phyloP scores from a whole-genome alignment of 768 basidiomycete genomes.

The Ephemerocybe angulata region DNA sequence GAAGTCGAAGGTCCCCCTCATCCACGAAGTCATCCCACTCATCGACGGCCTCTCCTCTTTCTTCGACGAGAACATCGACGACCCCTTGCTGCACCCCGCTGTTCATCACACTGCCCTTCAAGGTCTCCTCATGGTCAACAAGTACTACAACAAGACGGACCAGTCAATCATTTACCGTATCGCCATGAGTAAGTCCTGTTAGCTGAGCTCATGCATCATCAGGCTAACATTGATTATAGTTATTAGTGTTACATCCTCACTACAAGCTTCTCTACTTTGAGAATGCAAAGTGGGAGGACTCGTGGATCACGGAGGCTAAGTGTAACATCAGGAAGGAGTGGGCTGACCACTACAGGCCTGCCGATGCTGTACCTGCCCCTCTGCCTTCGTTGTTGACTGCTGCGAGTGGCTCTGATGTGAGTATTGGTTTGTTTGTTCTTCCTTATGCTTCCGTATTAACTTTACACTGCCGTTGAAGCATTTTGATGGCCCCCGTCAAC shows the following conservation, averaged over 20 bases:
- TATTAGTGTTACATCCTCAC: conserved; percentile 23
- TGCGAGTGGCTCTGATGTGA: not conserved
- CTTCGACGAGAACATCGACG: conserved; percentile 16
- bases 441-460: not conserved
- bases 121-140: conserved; percentile 21
- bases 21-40: conserved; percentile 28
- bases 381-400: not conserved
- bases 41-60: conserved; percentile 21
- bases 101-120: conserved; percentile 20
- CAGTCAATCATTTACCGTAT: conserved; percentile 21
- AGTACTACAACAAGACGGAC: conserved; percentile 26
- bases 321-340: conserved; percentile 17
- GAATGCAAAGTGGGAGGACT: conserved; percentile 15
- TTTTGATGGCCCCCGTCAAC: not conserved
- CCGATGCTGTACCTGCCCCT: no score
- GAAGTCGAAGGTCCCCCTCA: conserved; percentile 13
- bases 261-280: conserved; percentile 25
- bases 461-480: no score
- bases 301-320: conserved; percentile 24
- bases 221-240: not conserved
- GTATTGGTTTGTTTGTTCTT: not conserved
- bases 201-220: not conserved
- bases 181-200: conserved; percentile 21
- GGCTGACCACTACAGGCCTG: conserved; percentile 16
- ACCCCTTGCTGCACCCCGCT: conserved; percentile 2